Percentiles rank a stretch among this genome's conserved stretches.
Conservation (phyloP, 2,329 filamentous ascomycete species). For the Pseudogymnoascus sp. region DNA sequence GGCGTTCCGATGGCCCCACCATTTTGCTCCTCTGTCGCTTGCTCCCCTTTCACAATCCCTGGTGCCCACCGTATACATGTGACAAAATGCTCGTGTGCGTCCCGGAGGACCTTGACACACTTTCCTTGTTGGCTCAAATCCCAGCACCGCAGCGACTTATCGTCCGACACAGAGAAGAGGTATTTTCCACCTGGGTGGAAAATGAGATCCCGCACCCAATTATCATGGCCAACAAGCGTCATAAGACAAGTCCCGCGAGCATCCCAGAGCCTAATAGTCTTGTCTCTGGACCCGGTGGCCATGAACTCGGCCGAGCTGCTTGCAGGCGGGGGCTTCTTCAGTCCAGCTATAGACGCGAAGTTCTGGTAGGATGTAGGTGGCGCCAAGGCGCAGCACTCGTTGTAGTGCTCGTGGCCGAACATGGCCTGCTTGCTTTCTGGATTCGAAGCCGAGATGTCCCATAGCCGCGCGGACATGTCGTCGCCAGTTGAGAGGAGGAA, state of each 20-base stretch:
- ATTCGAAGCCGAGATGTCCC: constrained; percentile 71
- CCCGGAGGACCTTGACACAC: constrained; percentile 72
- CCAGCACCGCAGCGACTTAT: constrained; percentile 91
- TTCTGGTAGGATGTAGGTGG: constrained; percentile 71
- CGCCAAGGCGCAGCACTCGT: constrained; percentile 81
- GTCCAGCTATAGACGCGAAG: constrained; percentile 65
- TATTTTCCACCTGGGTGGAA: constrained; percentile 93
- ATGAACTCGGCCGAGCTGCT: constrained; percentile 77
- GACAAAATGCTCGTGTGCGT: constrained; percentile 76
- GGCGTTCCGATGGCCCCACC: constrained; percentile 36
- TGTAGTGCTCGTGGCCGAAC: constrained; percentile 75
- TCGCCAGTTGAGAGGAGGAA: constrained; percentile 77
- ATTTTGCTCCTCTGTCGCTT: constrained; percentile 34
- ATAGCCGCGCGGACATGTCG: constrained; percentile 72
- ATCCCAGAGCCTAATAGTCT: constrained; percentile 86
- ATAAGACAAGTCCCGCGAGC: constrained; percentile 75
- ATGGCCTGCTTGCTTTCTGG: constrained; percentile 59
- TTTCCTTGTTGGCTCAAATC: constrained; percentile 84
- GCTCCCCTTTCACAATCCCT: constrained; percentile 53
- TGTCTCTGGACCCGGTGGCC: constrained; percentile 82
- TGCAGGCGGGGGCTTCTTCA: constrained; percentile 71
- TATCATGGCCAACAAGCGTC: constrained; percentile 80
- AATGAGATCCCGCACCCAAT: constrained; percentile 79
- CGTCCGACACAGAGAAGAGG: constrained; percentile 74
- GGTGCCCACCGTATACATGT: constrained; percentile 85